Base-by-base conservation (phyloP, 31 red algal genomes). In the Bonnemaisonia californica region DNA sequence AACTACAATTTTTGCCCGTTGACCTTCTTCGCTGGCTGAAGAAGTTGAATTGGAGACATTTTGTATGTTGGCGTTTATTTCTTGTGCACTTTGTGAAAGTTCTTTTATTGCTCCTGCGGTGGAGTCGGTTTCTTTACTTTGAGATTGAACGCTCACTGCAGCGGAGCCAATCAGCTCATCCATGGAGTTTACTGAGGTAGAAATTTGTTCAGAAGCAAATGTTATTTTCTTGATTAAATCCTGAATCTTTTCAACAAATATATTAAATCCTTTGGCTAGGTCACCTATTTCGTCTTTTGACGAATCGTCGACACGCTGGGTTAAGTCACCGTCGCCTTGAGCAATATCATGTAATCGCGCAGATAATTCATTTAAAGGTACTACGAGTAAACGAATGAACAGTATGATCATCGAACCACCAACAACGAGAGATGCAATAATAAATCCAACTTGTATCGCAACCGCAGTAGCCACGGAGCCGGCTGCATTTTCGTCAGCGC, bases 331-430 rank as follows among this genome's bases (percentile, higher is more conserved):
- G 9, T 51, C 45, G 16, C 45, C 45, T 51, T 51, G 9, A 16
- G 45, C 45, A 51, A 51, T 51, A 51, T 51, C 45, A 51, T 51
- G n/a, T n/a, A n/a, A n/a, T n/a, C n/a, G n/a, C n/a, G n/a, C n/a
- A n/a, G n/a, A n/a, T n/a, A n/a, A n/a, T n/a, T n/a, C n/a, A n/a
- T n/a, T n/a, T n/a, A n/a, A n/a, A n/a, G n/a, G n/a, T n/a, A n/a
- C n/a, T n/a, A n/a, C n/a, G n/a, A n/a, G n/a, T n/a, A n/a, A n/a
- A n/a, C n/a, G n/a, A n/a, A n/a, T n/a, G n/a, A n/a, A n/a, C n/a
- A n/a, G n/a, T n/a, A n/a, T n/a, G n/a, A n/a, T n/a, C n/a, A n/a
- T n/a, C n/a, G n/a, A n/a, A n/a, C n/a, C n/a, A n/a, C n/a, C n/a
- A n/a, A n/a, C n/a, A n/a, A n/a, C n/a, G n/a, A n/a, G n/a, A n/a